Percentiles rank a stretch among this genome's conserved stretches.
These are phyloP conservation scores for Knufia fluminis DNA, from an alignment of 2,329 filamentous ascomycete genomes.

Conservation along the genomic window DNA sequence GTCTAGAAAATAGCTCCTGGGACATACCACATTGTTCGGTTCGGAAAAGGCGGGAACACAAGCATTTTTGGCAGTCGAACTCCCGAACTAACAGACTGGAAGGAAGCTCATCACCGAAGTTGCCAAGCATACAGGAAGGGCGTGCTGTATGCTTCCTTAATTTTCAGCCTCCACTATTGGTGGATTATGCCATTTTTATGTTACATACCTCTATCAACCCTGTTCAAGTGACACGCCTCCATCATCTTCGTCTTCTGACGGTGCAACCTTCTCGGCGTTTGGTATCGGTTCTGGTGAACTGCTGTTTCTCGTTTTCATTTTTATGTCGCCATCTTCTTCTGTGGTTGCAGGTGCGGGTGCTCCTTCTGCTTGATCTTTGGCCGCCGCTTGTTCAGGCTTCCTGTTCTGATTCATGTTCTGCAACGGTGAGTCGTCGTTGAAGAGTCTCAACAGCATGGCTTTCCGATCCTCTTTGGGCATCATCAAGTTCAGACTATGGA, in stretches of 20 bases:
- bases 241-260: constrained; percentile 3
- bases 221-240: constrained; percentile 2
- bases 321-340: constrained; percentile 6
- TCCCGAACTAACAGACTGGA: no score
- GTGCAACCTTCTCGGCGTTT: background rate
- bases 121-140: no score
- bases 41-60: no score
- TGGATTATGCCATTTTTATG: no score
- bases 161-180: no score
- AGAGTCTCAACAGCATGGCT: constrained; percentile 84
- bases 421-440: constrained; percentile 77
- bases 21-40: no score
- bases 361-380: background rate
- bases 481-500: constrained; percentile 91
- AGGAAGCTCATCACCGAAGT: no score
- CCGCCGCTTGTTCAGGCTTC: constrained; percentile 3
- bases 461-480: constrained; percentile 91
- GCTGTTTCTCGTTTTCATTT: constrained; percentile 11
- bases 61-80: no score
- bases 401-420: constrained; percentile 48
- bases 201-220: no score
- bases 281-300: constrained; percentile 14
- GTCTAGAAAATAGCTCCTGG: no score
- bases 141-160: no score
- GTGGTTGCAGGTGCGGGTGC: background rate